Percentiles rank a stretch among this genome's conserved stretches.
These are phyloP conservation scores for Prunus campanulata DNA, from an alignment of 306 rosid species.

Conservation along the genomic window DNA sequence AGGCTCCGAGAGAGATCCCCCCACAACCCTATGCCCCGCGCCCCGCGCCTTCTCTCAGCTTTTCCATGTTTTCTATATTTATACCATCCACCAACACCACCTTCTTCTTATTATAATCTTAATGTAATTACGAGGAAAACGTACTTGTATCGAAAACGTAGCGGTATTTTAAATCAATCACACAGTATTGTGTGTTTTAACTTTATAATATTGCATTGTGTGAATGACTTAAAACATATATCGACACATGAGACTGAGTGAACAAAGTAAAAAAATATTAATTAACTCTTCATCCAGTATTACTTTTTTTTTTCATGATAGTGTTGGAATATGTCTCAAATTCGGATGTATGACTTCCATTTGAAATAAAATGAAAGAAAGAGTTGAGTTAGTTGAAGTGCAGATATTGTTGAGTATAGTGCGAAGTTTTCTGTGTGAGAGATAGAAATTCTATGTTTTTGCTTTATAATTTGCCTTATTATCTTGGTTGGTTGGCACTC, in stretches of 20 bases:
- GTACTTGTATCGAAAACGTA: fast-evolving
- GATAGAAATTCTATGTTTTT: too few relatives aligned
- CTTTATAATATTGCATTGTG: too few relatives aligned
- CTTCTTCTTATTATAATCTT: background rate
- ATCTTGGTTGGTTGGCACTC: too few relatives aligned
- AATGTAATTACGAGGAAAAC: background rate
- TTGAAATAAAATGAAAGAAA: too few relatives aligned
- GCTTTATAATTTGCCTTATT: background rate
- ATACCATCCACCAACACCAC: background rate
- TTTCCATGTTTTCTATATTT: background rate
- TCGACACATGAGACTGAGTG: background rate
- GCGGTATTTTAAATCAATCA: too few relatives aligned
- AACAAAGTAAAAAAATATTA: background rate
- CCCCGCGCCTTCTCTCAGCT: background rate
- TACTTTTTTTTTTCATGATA: background rate
- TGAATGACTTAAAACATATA: too few relatives aligned
- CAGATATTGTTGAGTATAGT: too few relatives aligned
- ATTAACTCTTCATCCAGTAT: background rate
- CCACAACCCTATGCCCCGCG: slow-evolving; percentile 1
- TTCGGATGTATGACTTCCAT: too few relatives aligned
- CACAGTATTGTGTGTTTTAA: too few relatives aligned
- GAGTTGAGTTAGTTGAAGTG: background rate
- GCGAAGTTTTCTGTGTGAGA: background rate
- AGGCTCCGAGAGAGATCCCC: background rate
- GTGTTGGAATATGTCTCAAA: too few relatives aligned